Evolutionary conservation across 495 filamentous ascomycete species (phyloP).

Genomic region (Corynascus novoguineensis): DNA sequence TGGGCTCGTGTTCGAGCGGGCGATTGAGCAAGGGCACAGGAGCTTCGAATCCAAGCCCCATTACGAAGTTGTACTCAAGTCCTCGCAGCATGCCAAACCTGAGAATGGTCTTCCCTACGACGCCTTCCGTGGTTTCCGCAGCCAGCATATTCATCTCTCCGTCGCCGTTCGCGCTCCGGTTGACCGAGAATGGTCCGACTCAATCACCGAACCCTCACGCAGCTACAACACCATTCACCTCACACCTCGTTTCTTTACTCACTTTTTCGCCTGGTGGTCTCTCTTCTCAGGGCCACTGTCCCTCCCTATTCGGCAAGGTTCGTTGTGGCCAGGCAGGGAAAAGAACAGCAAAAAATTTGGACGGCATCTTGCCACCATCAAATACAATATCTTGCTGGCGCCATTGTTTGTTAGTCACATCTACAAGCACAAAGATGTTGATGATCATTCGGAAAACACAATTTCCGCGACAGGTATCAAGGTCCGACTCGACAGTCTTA

Average conservation of each 20-base stretch:
- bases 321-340: constrained; percentile 81
- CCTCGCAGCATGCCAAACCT: constrained; percentile 64
- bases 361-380: constrained; percentile 91
- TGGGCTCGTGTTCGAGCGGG: constrained; percentile 86
- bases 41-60: constrained; percentile 87
- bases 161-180: constrained; percentile 79
- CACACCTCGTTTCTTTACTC: constrained; percentile 91
- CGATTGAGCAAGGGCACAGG: constrained; percentile 56
- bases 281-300: constrained; percentile 94
- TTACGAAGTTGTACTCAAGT: constrained; percentile 82
- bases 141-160: constrained; percentile 92
- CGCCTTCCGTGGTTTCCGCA: constrained; percentile 88
- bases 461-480: constrained; percentile 93
- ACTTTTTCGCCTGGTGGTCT: constrained; percentile 98
- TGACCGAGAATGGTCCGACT: constrained; percentile 70
- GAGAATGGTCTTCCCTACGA: constrained; percentile 63
- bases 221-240: constrained; percentile 96
- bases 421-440: constrained; percentile 95
- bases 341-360: constrained; percentile 99
- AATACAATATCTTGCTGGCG: constrained; percentile 89
- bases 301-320: constrained; percentile 86
- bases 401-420: constrained; percentile 93
- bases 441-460: constrained; percentile 72
- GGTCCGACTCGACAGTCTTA: constrained; percentile 87
- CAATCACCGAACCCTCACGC: constrained; percentile 63